These are phyloP conservation scores for Panaeolus cyanescens DNA, from an alignment of 768 basidiomycete genomes.

Conservation along the genomic window DNA sequence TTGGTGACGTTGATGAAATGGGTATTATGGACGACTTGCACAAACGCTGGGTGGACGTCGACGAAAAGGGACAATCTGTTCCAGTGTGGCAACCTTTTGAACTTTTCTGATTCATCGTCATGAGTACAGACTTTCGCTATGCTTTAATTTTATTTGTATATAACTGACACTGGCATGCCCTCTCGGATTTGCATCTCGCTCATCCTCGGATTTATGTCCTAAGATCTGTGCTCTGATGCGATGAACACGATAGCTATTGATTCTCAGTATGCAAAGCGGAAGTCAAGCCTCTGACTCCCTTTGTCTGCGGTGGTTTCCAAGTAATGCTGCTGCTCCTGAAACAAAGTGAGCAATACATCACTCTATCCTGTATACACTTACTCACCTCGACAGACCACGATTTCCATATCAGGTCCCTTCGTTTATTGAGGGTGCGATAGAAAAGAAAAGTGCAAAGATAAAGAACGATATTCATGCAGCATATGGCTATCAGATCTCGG, in stretches of 20 bases:
- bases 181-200: background rate
- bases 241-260: background rate
- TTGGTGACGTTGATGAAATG: conserved; percentile 50
- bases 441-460: conserved; percentile 56
- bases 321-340: conserved; percentile 58
- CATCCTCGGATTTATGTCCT: background rate
- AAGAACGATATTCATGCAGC: conserved; percentile 52
- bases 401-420: conserved; percentile 54
- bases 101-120: conserved; percentile 35
- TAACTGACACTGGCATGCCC: background rate
- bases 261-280: conserved; percentile 58
- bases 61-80: conserved; percentile 51
- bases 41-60: conserved; percentile 69
- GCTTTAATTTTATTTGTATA: conserved; percentile 1
- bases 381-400: conserved; percentile 47
- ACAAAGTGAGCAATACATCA: background rate
- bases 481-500: conserved; percentile 53
- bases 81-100: conserved; percentile 66
- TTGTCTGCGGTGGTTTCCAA: conserved; percentile 60
- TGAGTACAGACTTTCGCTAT: background rate
- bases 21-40: conserved; percentile 46
- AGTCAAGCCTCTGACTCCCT: conserved; percentile 62
- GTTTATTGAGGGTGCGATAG: conserved; percentile 52
- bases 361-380: background rate
- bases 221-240: background rate